Base-by-base conservation (phyloP, 345 rosid species). In the Kandelia obovata region DNA sequence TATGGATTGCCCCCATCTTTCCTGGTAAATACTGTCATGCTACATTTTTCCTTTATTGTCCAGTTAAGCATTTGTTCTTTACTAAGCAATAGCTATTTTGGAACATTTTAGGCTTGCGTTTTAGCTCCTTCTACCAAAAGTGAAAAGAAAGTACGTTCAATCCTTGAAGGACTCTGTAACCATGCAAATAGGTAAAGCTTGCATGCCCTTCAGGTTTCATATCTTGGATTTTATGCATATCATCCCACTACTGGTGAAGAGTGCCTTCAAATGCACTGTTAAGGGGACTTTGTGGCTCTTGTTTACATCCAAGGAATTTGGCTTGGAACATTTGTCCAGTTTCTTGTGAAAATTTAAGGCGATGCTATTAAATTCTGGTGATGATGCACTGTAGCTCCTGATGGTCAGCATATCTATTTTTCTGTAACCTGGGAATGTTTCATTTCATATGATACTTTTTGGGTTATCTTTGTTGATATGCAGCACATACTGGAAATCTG, bases 1-100 rank as follows among this genome's bases (percentile, higher is more conserved):
- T 90, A 96, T 75, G 99, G 99, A 72, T 79, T 96, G 78, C 99
- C 99, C 6, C 98, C 99, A 7, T 79, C 92, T 31, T 92, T 96
- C 84, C 78, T 96, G 97, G 99, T 92, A 88, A 85, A 27, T 73
- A n/a, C 37, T 67, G 47, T 66, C 32, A 21, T 53, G 32, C 20
- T 61, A 58, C 61, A 47, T 5, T 52, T 43, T 19, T 27, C n/a
- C 11, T 19, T 37, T 52, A 25, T 65, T 68, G 63, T 73, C 35
- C 66, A 11, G 23, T 35, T 7, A 37, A 58, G 58, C 66, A 56
- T 53, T 9, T 66, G 34, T 72, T 70, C 31, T 55, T 43, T 49
- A 53, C 64, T 37, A 27, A 77, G 55, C 58, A 49, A 57, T 65
- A 68, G 53, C 67, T 69, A 55, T 66, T 74, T 68, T 69, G 60